Evolutionary conservation across 352 stramenopile species (phyloP).

Genomic region (Globisporangium middletonii): DNA sequence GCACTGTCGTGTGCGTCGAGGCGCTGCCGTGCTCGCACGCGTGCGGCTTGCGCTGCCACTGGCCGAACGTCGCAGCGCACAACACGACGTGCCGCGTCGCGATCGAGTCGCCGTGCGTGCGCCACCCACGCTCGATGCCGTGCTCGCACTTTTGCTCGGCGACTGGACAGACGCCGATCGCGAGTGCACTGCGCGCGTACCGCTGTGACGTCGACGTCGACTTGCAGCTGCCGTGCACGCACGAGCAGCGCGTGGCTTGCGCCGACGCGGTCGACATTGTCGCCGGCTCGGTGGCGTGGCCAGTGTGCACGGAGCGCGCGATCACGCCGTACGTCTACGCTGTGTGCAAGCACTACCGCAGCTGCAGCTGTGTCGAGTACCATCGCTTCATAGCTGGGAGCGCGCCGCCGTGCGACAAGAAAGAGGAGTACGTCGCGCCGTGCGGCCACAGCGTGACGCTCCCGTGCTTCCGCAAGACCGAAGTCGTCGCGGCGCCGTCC

Average conservation of each 20-base stretch:
- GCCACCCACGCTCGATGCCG: slow-evolving; percentile 39
- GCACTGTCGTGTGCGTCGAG: slow-evolving; percentile 53
- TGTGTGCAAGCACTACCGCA: slow-evolving; percentile 58
- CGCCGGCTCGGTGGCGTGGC: slow-evolving; percentile 24
- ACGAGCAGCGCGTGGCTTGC: slow-evolving; percentile 50
- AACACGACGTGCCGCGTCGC: slow-evolving; percentile 48
- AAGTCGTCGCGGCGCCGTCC: slow-evolving; percentile 17
- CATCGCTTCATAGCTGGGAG: slow-evolving; percentile 35
- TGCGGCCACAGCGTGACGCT: slow-evolving; percentile 62
- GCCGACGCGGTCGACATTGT: slow-evolving; percentile 37
- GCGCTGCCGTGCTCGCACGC: slow-evolving; percentile 56
- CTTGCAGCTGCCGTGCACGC: slow-evolving; percentile 56
- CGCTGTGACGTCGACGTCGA: slow-evolving; percentile 48
- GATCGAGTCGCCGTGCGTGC: slow-evolving; percentile 60
- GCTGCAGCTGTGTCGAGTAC: slow-evolving; percentile 64
- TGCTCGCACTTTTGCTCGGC: slow-evolving; percentile 44
- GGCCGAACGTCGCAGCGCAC: slow-evolving; percentile 44
- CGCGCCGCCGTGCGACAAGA: slow-evolving; percentile 42
- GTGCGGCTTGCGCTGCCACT: slow-evolving; percentile 71
- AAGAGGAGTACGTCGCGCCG: slow-evolving; percentile 51
- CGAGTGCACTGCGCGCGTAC: slow-evolving; percentile 41
- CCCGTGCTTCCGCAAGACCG: slow-evolving; percentile 51
- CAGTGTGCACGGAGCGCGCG: slow-evolving; percentile 46
- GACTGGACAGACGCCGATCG: slow-evolving; percentile 19
- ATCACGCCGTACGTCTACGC: slow-evolving; percentile 63